Conservation (phyloP, 441 rosid species). For the Bruguiera hainesii region DNA sequence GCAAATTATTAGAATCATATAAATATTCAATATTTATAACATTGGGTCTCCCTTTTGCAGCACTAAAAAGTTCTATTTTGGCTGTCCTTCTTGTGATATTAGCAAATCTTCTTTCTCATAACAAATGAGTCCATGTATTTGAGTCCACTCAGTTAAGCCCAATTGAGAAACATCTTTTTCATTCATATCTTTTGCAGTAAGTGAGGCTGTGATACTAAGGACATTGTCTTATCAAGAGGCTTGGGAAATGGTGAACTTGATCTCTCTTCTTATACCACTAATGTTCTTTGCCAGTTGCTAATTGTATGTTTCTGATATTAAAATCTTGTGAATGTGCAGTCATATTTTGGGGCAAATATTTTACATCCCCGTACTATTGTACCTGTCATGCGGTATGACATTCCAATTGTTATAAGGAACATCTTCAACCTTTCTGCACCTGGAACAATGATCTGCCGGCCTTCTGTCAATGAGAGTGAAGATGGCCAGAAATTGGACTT, state of each 20-base stretch:
- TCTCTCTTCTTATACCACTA: constrained; percentile 15
- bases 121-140: no score
- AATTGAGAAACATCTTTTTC: neutral
- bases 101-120: no score
- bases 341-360: constrained; percentile 97
- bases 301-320: constrained; percentile 25
- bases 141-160: no score
- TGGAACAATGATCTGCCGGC: constrained; percentile 80
- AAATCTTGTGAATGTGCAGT: constrained; percentile 47
- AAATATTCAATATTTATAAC: no score
- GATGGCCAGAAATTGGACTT: constrained; percentile 46
- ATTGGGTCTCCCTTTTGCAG: no score
- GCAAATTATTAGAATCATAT: no score
- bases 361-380: constrained; percentile 98
- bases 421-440: constrained; percentile 84
- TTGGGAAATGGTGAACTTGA: constrained; percentile 89
- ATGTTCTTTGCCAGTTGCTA: constrained; percentile 17
- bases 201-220: constrained; percentile 84
- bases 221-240: constrained; percentile 95
- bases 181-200: constrained; percentile 51
- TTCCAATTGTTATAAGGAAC: constrained; percentile 93
- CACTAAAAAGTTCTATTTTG: no score
- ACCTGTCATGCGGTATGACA: constrained; percentile 88
- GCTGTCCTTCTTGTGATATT: no score
- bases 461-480: constrained; percentile 42